Evolutionary conservation across 768 basidiomycete genomes (phyloP), one percentile per base, ranked within the genome.

Genomic region (Lanmaoa rubissima): DNA sequence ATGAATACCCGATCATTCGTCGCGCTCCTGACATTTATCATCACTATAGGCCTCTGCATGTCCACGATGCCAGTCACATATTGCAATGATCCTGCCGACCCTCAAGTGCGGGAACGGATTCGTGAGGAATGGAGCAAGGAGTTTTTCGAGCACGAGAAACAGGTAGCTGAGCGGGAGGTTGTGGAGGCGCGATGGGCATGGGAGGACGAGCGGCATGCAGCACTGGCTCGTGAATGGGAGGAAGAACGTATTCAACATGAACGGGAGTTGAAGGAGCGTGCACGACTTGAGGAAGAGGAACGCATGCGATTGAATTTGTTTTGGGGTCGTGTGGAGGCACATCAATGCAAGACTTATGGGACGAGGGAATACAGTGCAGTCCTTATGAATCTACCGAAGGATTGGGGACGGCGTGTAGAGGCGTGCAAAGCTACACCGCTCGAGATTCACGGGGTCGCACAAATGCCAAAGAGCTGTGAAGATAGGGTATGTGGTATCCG

Each of bases 351-450:
- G 26, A 62, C 66, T 0, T 73, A 67, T 16, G 68, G 60, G 1
- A 66, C 65, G 28, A 58, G 69, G 34, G 65, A 67, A 54, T 75
- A 73, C 11, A 65, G 67, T 11, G 73, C 74, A 0, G 49, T 61
- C 6, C 53, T 74, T 0, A 57, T 60, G 46, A 74, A 74, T 40
- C 52, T 72, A 2, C 74, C 71, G 2, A 19, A 28, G 14, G 31
- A 44, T 8, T 73, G 69, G 52, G 53, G 48, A 41, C 55, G 13
- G 2, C 56, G 58, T 3, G n/a, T 72, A 3, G 61, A 65, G n/a
- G 64, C 64, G 12, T 71, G 69, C 56, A 68, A 44, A 38, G 61
- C 54, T 9, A 71, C 60, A 1, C 50, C 63, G 1, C 53, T 71
- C 1, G 60, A 60, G 19, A n/a, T 71, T 16, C 71, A 72, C n/a